Evolutionary conservation across 2,329 filamentous ascomycete genomes (phyloP).

Genomic region (Botrytis tulipae): DNA sequence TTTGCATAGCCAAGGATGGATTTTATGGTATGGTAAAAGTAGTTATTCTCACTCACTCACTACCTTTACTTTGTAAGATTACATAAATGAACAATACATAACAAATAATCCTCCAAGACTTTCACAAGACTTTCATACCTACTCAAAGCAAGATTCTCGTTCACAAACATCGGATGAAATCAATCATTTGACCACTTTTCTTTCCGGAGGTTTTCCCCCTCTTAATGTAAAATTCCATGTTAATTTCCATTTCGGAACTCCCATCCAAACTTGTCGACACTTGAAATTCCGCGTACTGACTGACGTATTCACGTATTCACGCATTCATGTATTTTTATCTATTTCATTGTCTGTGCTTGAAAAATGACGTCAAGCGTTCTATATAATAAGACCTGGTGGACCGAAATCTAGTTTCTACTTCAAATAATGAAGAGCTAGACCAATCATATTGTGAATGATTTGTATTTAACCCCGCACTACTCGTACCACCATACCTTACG

Average conservation of each 20-base stretch:
- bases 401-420: slow-evolving; percentile 1
- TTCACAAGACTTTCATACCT: too few species aligned
- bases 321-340: not conserved
- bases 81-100: not conserved
- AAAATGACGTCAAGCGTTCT: slow-evolving; percentile 1
- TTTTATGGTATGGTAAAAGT: not conserved
- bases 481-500: not conserved
- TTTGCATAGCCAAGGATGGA: not conserved
- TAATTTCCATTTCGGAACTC: not conserved
- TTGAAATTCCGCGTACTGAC: not conserved
- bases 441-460: not conserved
- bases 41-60: not conserved
- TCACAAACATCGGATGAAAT: not conserved
- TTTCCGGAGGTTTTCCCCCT: not conserved
- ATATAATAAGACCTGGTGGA: too few species aligned
- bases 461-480: not conserved
- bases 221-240: not conserved
- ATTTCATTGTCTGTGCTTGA: slow-evolving; percentile 1
- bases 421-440: not conserved
- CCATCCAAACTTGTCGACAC: not conserved
- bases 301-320: too few species aligned
- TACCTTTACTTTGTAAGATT: not conserved
- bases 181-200: not conserved
- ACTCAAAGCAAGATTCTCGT: not conserved
- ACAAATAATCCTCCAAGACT: not conserved